These are phyloP conservation scores for Ustilago xerochloae DNA, from an alignment of 1,284 basidiomycete species.

Conservation along the genomic window DNA sequence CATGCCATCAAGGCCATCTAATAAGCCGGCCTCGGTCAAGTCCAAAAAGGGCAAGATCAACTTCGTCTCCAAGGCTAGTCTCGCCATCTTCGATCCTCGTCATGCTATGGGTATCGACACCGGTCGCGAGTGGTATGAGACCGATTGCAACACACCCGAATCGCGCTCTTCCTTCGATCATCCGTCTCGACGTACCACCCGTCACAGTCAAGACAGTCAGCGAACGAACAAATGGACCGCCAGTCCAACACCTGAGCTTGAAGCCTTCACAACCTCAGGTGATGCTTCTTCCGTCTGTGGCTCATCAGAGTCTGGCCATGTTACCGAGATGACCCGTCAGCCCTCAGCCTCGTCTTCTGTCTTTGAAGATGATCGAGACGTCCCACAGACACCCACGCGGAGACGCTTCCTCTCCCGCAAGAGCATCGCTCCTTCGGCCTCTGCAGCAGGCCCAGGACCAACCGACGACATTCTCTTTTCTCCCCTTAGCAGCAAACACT, in stretches of 20 bases:
- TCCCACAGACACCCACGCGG: slow-evolving; percentile 20
- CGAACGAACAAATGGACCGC: slow-evolving; percentile 23
- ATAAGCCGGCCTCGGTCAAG: slow-evolving; percentile 20
- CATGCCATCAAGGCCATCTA: not conserved
- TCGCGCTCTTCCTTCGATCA: slow-evolving; percentile 36
- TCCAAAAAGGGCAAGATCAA: slow-evolving; percentile 60
- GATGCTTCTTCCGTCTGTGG: slow-evolving; percentile 13
- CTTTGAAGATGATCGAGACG: slow-evolving; percentile 52
- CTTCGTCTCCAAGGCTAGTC: slow-evolving; percentile 60
- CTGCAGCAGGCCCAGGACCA: not conserved
- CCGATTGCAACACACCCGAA: not conserved
- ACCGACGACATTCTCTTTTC: slow-evolving; percentile 38
- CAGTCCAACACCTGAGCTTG: slow-evolving; percentile 57
- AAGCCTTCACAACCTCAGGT: slow-evolving; percentile 52
- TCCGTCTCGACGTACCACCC: not conserved
- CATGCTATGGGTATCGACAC: slow-evolving; percentile 65
- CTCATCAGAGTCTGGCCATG: not conserved
- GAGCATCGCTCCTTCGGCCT: slow-evolving; percentile 12
- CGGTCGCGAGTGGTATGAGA: slow-evolving; percentile 37
- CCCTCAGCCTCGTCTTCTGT: slow-evolving; percentile 41
- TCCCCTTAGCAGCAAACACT: slow-evolving; percentile 16
- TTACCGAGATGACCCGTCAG: slow-evolving; percentile 32
- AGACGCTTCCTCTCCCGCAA: slow-evolving; percentile 41
- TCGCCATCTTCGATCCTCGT: slow-evolving; percentile 61
- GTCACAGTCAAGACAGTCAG: slow-evolving; percentile 14